Percentiles rank a stretch among this genome's conserved stretches.
These are phyloP conservation scores for Gaertneriomyces semiglobifer DNA, from an alignment of 192 early-diverging fungal genomes.

Conservation along the genomic window DNA sequence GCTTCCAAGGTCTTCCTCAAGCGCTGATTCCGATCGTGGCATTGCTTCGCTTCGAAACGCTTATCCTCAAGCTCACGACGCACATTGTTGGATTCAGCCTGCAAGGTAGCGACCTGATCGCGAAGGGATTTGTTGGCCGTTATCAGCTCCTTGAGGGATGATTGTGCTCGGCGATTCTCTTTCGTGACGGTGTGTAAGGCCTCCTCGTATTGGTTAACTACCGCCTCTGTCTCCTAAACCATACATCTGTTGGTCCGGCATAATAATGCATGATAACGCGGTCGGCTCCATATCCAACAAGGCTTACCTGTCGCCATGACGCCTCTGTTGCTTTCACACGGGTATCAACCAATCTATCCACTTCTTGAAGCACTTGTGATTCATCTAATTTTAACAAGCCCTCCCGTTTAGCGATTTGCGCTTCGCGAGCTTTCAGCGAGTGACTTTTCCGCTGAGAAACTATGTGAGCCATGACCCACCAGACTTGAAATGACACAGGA, in stretches of 20 bases:
- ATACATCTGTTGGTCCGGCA: not conserved
- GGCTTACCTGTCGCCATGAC: not conserved
- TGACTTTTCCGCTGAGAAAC: not conserved
- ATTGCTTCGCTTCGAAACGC: not conserved
- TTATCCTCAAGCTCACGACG: not conserved
- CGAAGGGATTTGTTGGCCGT: not conserved
- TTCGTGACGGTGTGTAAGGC: not conserved
- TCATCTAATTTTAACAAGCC: no score
- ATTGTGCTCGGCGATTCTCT: not conserved
- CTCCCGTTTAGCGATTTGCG: not conserved
- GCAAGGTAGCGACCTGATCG: not conserved
- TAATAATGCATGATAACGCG: not conserved
- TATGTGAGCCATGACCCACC: not conserved
- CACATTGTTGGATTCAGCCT: not conserved
- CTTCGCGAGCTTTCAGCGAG: not conserved
- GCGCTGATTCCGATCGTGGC: slow-evolving; percentile 5
- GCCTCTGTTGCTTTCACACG: not conserved
- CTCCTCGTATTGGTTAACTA: slow-evolving; percentile 5
- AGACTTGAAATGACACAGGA: not conserved
- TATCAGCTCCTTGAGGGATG: not conserved
- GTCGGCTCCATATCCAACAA: not conserved
- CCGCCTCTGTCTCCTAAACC: slow-evolving; percentile 1
- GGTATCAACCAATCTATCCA: not conserved
- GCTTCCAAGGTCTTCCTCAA: not conserved
- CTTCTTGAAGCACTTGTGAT: not conserved